A percentile compares a stretch with the other conserved stretches of the same genome.
These are phyloP conservation scores for Trichoderma atrobrunneum DNA, from an alignment of 2,329 filamentous ascomycete species.

Conservation along the genomic window DNA sequence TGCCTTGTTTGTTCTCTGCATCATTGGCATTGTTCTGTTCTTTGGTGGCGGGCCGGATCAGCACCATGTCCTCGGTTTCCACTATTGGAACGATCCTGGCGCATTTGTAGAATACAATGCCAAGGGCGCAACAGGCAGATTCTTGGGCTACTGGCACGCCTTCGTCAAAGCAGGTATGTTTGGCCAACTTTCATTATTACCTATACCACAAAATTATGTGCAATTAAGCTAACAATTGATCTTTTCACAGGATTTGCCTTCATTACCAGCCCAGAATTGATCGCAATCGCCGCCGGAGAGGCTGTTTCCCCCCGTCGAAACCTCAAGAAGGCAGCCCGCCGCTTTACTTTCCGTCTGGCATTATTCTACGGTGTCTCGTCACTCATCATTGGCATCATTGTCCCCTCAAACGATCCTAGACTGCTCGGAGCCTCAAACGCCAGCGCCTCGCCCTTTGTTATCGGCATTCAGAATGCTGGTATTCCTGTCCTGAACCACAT, in stretches of 20 bases:
- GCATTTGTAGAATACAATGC: slow-evolving; percentile 49
- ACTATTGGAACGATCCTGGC: slow-evolving; percentile 39
- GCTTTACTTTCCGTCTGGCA: slow-evolving; percentile 60
- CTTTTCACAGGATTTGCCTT: slow-evolving; percentile 54
- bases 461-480: slow-evolving; percentile 63
- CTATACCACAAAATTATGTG: neutral
- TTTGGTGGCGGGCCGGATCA: slow-evolving; percentile 53
- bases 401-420: slow-evolving; percentile 61
- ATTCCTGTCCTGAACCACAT: slow-evolving; percentile 63
- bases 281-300: slow-evolving; percentile 63
- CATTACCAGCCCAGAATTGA: slow-evolving; percentile 61
- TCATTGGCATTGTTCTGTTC: slow-evolving; percentile 55
- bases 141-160: slow-evolving; percentile 58
- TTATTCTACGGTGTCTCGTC: slow-evolving; percentile 63
- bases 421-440: slow-evolving; percentile 58
- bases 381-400: slow-evolving; percentile 59
- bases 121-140: slow-evolving; percentile 47
- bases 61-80: slow-evolving; percentile 45
- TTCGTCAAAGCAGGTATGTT: slow-evolving; percentile 40
- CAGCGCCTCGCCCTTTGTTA: slow-evolving; percentile 61
- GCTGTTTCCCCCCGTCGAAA: slow-evolving; percentile 62
- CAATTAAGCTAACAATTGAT: neutral
- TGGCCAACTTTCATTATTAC: too few species aligned
- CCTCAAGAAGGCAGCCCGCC: slow-evolving; percentile 62
- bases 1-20: slow-evolving; percentile 56